A percentile compares a stretch with the other conserved stretches of the same genome.
phyloP scores from a whole-genome alignment of 148 eudicot species.

The Vaccinium myrtillus region DNA sequence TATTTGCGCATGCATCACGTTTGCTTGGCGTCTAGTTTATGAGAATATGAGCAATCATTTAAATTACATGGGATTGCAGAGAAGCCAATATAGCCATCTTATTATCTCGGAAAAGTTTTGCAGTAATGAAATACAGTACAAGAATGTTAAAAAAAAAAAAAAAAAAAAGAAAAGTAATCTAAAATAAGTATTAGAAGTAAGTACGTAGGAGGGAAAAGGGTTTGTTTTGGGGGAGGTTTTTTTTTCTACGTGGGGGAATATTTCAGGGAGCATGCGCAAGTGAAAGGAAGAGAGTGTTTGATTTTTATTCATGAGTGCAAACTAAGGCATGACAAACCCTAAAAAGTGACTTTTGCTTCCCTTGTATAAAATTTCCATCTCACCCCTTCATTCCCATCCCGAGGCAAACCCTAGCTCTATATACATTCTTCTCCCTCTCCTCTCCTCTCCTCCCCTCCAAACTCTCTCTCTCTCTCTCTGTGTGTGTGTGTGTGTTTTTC shows the following conservation, averaged over 20 bases:
- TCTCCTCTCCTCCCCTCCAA: not conserved
- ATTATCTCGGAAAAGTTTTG: not conserved
- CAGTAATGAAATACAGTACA: not conserved
- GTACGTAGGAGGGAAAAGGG: not conserved
- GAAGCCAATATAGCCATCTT: not conserved
- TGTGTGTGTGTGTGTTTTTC: too few species aligned
- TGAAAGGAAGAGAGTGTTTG: not conserved
- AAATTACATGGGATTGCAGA: not conserved
- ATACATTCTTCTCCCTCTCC: not conserved
- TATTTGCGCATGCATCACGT: too few species aligned
- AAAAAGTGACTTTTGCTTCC: not conserved
- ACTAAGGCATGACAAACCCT: constrained; percentile 5
- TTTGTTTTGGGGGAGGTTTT: not conserved
- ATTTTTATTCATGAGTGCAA: constrained; percentile 2
- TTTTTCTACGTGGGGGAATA: not conserved
- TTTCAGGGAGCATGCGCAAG: constrained; percentile 5
- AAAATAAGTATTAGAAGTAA: not conserved
- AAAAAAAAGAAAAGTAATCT: too few species aligned
- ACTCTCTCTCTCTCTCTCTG: not conserved
- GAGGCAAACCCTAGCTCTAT: not conserved
- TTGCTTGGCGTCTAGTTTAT: too few species aligned
- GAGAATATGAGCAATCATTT: too few species aligned
- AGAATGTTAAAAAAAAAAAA: not conserved
- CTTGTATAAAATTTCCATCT: not conserved
- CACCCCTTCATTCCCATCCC: constrained; percentile 1